A percentile compares a stretch with the other conserved stretches of the same genome.
phyloP scores from a whole-genome alignment of 2,329 filamentous ascomycete species.

The Aspergillus thermomutatus region DNA sequence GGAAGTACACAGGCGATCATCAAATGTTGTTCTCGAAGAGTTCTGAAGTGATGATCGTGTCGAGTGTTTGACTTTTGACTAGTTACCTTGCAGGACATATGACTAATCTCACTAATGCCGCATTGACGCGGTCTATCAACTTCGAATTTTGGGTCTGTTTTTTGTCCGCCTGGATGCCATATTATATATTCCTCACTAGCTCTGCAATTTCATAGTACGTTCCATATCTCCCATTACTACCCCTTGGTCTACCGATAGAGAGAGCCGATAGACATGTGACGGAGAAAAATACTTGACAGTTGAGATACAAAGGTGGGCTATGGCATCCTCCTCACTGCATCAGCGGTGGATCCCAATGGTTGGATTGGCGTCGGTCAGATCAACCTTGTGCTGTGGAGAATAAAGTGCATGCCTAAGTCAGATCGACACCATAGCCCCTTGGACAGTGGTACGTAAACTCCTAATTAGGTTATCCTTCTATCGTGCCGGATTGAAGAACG shows the following conservation, averaged over 20 bases:
- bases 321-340: not conserved
- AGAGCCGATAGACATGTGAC: no score
- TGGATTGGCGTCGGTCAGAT: conserved; percentile 13
- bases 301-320: not conserved
- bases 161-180: not conserved
- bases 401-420: conserved; percentile 5
- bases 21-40: not conserved
- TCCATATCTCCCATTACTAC: no score
- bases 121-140: not conserved
- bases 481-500: no score
- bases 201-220: not conserved
- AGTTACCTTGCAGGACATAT: not conserved
- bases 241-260: no score
- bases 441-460: no score
- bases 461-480: no score
- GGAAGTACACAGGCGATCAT: not conserved
- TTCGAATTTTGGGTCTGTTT: no score
- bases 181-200: not conserved
- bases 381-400: conserved; percentile 15
- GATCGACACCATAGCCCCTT: not conserved
- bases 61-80: not conserved
- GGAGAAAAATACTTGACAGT: no score
- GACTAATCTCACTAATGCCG: not conserved
- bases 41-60: not conserved
- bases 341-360: not conserved